Evolutionary conservation across 768 basidiomycete species (phyloP), one percentile per base, ranked within the genome.

Genomic region (Rossbeevera mucosa): DNA sequence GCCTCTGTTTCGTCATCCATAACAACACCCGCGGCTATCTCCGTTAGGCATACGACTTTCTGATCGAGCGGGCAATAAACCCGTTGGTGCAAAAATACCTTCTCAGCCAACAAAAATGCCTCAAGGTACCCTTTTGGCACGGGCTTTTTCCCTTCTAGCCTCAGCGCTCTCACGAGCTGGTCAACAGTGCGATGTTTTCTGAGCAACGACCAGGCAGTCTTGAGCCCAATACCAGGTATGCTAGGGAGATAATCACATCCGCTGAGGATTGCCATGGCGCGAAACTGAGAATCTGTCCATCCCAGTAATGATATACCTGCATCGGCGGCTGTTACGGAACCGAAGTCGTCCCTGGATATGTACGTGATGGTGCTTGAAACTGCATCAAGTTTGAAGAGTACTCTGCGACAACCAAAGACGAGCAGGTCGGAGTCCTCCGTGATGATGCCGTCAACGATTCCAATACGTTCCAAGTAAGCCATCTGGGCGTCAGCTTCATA

Each of bases 401-500:
- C 93, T 48, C 80, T 85, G 59, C 79, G 79, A 71, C 93, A 95
- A n/a, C 95, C 96, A 64, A 96, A 98, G 44, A 99, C 94, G 53
- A 98, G 85, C 25, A 99, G 77, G 69, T 99, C 96, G 0, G 94
- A 97, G 71, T 98, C 96, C 71, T 99, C 96, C 2, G 96, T 98
- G 59, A 99, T 80, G 67, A 99, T 86, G 2, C 85, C 96, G 65
- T 94, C 87, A 36, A 93, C 90, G 29, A 89, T 62, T 16, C 91
- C 91, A 40, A 75, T 68, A 45, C 81, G 81, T 64, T 98, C 96
- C 41, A 99, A 80, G 70, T 88, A 97, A 42, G 91, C 88, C 51
- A 99, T 80, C 68, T 99, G 96, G 1, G 96, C 93, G 63, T 99
- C 96, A 0, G 96, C 96, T 75, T 99, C 96, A 68, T 98, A 99